phyloP scores from a whole-genome alignment of 257 asterid species.

The Ilex aquifolium region DNA sequence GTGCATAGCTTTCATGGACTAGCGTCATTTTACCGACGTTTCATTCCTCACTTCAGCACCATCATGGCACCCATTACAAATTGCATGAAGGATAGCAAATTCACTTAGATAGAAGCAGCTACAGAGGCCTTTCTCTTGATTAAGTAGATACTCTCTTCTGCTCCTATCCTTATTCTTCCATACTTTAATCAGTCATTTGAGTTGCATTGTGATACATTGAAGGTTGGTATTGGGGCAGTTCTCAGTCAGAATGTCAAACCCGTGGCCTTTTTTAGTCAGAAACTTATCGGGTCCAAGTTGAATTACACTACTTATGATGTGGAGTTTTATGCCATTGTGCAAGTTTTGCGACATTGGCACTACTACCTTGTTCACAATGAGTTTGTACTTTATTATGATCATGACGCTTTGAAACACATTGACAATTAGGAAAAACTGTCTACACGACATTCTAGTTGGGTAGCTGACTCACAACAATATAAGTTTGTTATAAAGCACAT shows the following conservation, averaged over 20 bases:
- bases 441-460: neutral
- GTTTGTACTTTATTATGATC: neutral
- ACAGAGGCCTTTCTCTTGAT: neutral
- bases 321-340: neutral
- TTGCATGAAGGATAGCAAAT: neutral
- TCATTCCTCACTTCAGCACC: slow-evolving; percentile 8
- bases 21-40: neutral
- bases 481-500: slow-evolving; percentile 1
- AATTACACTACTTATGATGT: neutral
- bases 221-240: neutral
- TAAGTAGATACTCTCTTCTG: neutral
- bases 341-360: neutral
- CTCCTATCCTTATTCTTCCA: neutral
- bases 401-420: neutral
- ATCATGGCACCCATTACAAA: slow-evolving; percentile 5
- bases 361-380: too few relatives aligned
- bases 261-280: slow-evolving; percentile 6
- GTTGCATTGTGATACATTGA: slow-evolving; percentile 5
- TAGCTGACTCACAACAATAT: neutral
- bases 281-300: neutral
- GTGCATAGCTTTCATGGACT: too few relatives aligned
- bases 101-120: neutral
- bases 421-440: neutral
- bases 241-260: neutral
- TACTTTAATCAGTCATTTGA: neutral